phyloP scores from a whole-genome alignment of 805 yeast genomes.

The Ogataea polymorpha region DNA sequence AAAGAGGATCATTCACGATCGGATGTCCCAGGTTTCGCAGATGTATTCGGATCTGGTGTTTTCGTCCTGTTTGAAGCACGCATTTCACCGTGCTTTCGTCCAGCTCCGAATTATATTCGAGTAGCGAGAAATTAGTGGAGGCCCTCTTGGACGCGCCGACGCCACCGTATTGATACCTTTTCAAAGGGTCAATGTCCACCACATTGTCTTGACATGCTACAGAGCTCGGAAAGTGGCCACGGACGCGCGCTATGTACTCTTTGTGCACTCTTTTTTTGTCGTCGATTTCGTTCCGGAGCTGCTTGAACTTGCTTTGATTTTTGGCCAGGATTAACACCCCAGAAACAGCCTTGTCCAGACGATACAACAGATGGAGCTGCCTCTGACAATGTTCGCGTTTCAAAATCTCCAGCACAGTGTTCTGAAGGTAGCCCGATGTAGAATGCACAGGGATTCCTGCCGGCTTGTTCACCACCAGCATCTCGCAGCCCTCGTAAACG shows the following conservation, averaged over 20 bases:
- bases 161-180: conserved; percentile 23
- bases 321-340: conserved; percentile 47
- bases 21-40: conserved; percentile 42
- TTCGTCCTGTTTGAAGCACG: conserved; percentile 45
- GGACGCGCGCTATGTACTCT: conserved; percentile 41
- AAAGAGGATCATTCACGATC: conserved; percentile 32
- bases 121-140: conserved; percentile 17
- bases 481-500: conserved; percentile 36
- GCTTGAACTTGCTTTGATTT: conserved; percentile 28
- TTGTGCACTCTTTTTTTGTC: conserved; percentile 25
- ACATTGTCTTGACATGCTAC: conserved; percentile 36
- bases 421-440: conserved; percentile 40
- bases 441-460: conserved; percentile 57
- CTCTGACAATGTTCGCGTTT: conserved; percentile 27
- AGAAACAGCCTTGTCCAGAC: conserved; percentile 51
- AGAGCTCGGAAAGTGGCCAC: conserved; percentile 37
- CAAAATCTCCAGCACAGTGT: conserved; percentile 43
- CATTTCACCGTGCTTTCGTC: conserved; percentile 42
- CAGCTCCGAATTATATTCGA: conserved; percentile 25
- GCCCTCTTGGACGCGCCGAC: conserved; percentile 15
- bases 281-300: conserved; percentile 25
- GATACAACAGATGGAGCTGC: conserved; percentile 38
- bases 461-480: conserved; percentile 49
- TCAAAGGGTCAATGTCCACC: conserved; percentile 24
- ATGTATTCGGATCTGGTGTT: conserved; percentile 56